Conservation (phyloP, 1,284 basidiomycete genomes). For the Ganoderma boninense region DNA sequence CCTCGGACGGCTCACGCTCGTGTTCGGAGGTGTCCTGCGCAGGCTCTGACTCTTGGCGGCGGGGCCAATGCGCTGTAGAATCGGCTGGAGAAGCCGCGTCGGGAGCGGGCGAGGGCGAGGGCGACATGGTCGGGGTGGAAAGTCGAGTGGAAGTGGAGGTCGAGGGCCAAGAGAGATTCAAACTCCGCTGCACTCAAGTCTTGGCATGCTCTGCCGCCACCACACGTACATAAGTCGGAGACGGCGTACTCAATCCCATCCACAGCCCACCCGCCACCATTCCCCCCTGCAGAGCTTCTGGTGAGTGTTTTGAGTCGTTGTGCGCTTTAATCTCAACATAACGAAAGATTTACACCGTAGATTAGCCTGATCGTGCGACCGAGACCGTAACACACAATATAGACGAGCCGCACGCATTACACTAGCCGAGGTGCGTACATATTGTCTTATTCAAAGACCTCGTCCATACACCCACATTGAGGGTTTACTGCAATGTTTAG, state of each 20-base stretch:
- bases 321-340: neutral
- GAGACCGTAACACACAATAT: neutral
- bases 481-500: neutral
- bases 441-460: neutral
- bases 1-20: constrained; percentile 15
- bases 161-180: constrained; percentile 28
- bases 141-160: constrained; percentile 20
- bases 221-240: constrained; percentile 2
- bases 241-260: constrained; percentile 11
- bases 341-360: neutral
- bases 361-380: neutral
- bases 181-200: constrained; percentile 22
- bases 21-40: constrained; percentile 9
- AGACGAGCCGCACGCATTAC: neutral
- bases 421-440: constrained; percentile 2
- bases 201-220: constrained; percentile 9
- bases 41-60: constrained; percentile 10
- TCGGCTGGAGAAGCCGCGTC: constrained; percentile 21
- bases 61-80: constrained; percentile 11
- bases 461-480: neutral
- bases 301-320: neutral
- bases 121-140: constrained; percentile 30
- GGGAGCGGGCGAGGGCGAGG: constrained; percentile 29
- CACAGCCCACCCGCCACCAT: constrained; percentile 7
- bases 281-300: neutral